Conservation (phyloP, 371 early-diverging fungal genomes). For the Phascolomyces articulosus region DNA sequence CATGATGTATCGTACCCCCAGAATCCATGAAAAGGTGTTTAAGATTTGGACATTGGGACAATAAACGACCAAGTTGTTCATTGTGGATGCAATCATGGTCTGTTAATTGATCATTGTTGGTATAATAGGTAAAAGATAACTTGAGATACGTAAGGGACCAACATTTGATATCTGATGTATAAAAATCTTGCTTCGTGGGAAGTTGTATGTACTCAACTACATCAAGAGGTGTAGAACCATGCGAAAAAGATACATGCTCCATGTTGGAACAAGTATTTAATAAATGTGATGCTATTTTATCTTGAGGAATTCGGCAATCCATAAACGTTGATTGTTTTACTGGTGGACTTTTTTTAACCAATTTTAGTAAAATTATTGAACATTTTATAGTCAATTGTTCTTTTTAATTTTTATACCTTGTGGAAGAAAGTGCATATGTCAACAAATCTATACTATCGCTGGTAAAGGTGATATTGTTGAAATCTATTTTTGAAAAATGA, state of each 20-base stretch:
- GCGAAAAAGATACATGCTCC: neutral
- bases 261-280: neutral
- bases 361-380: too few species aligned
- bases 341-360: too few species aligned
- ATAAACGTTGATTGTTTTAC: neutral
- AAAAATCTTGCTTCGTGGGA: neutral
- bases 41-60: neutral
- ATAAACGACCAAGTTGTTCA: neutral
- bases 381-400: neutral
- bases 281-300: neutral
- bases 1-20: neutral
- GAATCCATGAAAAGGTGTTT: neutral
- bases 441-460: neutral
- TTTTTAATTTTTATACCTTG: neutral
- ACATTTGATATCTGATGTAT: neutral
- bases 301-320: neutral
- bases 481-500: neutral
- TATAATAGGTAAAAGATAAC: neutral
- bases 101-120: too few species aligned
- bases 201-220: too few species aligned
- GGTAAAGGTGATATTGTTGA: neutral
- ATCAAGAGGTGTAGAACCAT: neutral
- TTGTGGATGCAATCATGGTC: neutral
- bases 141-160: neutral
- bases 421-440: neutral